Evolutionary conservation across 1,284 basidiomycete genomes (phyloP).

Genomic region (Ceratobasidium sp.): DNA sequence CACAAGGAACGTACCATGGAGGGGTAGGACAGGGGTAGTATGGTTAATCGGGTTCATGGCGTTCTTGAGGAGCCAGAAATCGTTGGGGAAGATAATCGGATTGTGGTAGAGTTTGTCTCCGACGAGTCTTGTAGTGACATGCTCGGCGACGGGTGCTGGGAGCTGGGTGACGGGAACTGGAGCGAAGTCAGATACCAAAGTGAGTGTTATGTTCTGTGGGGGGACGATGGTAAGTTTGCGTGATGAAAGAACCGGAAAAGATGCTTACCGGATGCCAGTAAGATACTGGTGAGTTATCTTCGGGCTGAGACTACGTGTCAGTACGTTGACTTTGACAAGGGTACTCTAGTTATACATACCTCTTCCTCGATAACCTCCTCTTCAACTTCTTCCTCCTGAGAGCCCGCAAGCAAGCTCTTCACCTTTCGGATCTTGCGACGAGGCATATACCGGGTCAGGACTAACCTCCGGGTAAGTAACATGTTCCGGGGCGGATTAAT

Average conservation of each 20-base stretch:
- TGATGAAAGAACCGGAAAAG: conserved; percentile 7
- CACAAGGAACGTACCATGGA: conserved; percentile 71
- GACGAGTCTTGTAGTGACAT: conserved; percentile 72
- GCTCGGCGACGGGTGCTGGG: conserved; percentile 72
- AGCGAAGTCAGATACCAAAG: conserved; percentile 80
- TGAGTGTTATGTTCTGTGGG: conserved; percentile 85
- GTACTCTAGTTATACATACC: conserved; percentile 31
- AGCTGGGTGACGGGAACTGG: conserved; percentile 70
- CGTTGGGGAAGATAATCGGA: conserved; percentile 93
- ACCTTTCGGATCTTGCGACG: conserved; percentile 81
- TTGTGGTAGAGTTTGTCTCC: conserved; percentile 79
- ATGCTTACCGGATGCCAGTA: conserved; percentile 82
- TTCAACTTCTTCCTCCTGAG: conserved; percentile 60
- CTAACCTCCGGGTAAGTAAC: conserved; percentile 60
- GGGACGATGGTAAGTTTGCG: not conserved
- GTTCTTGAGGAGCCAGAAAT: conserved; percentile 85
- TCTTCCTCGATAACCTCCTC: conserved; percentile 58
- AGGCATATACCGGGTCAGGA: conserved; percentile 85
- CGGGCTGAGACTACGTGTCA: conserved; percentile 25
- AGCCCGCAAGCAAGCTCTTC: conserved; percentile 79
- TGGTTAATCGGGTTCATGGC: conserved; percentile 79
- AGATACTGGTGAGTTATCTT: conserved; percentile 63
- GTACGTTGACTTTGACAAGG: not conserved
- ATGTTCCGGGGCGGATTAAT: conserved; percentile 20
- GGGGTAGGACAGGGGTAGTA: conserved; percentile 78